phyloP scores from a whole-genome alignment of 352 stramenopile genomes.

The Phytophthora ohioensis region DNA sequence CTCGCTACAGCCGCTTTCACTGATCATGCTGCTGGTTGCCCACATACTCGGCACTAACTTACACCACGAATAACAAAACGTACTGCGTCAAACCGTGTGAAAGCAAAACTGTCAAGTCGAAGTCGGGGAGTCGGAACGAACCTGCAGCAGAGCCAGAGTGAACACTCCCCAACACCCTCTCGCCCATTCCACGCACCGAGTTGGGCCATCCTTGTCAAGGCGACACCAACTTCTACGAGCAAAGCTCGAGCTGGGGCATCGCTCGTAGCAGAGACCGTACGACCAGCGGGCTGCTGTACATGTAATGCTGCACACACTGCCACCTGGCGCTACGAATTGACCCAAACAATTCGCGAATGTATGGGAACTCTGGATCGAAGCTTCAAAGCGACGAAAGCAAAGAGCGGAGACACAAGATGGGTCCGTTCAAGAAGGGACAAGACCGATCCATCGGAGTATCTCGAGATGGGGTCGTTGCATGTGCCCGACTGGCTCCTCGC shows the following conservation, averaged over 20 bases:
- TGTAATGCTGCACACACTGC: slow-evolving; percentile 23
- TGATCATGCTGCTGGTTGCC: slow-evolving; percentile 47
- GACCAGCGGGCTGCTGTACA: slow-evolving; percentile 5
- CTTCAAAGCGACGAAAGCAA: slow-evolving; percentile 18
- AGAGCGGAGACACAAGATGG: slow-evolving; percentile 16
- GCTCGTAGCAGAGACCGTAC: slow-evolving; percentile 34
- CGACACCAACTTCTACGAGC: slow-evolving; percentile 12
- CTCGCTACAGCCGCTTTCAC: slow-evolving; percentile 37
- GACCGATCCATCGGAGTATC: slow-evolving; percentile 25
- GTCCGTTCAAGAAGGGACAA: slow-evolving; percentile 17
- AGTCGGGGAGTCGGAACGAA: not conserved
- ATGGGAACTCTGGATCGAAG: not conserved
- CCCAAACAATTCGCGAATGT: not conserved
- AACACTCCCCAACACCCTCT: slow-evolving; percentile 11
- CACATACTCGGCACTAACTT: slow-evolving; percentile 29
- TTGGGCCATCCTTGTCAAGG: slow-evolving; percentile 9
- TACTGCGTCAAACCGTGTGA: slow-evolving; percentile 15
- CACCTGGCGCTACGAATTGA: not conserved
- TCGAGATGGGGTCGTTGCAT: slow-evolving; percentile 33
- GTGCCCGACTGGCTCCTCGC: slow-evolving; percentile 26
- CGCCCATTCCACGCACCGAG: slow-evolving; percentile 15
- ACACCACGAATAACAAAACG: slow-evolving; percentile 15
- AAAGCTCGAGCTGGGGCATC: slow-evolving; percentile 11
- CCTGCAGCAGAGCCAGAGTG: slow-evolving; percentile 29
- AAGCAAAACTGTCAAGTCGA: slow-evolving; percentile 32